Evolutionary conservation across 208 protist species (phyloP).

Genomic region (Crithidia expoeki): DNA sequence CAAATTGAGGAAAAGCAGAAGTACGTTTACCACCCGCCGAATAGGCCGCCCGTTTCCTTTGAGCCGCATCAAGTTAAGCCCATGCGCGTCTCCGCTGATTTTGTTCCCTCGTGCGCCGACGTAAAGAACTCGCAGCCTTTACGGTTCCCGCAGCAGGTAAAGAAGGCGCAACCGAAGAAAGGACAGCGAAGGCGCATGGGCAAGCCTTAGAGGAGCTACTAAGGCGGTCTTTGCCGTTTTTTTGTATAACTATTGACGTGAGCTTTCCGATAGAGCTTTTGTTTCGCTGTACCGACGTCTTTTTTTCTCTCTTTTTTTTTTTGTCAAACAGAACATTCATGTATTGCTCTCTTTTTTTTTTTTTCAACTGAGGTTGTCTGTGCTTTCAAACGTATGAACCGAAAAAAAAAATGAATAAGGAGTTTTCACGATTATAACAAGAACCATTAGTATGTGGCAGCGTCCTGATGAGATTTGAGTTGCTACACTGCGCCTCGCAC

Average conservation of each 20-base stretch:
- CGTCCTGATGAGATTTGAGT: no score
- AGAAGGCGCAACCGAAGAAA: conserved; percentile 16
- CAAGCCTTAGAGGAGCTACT: background rate
- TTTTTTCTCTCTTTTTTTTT: conserved; percentile 24
- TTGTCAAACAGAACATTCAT: background rate
- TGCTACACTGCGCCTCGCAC: no score
- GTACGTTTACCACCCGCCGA: conserved; percentile 31
- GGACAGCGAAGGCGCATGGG: conserved; percentile 7
- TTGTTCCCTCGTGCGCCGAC: conserved; percentile 78
- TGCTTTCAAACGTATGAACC: conserved; percentile 16
- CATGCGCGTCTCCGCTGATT: conserved; percentile 66
- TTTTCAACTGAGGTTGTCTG: background rate
- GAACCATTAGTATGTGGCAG: no score
- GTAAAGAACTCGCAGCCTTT: conserved; percentile 25
- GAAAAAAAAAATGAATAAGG: conserved; percentile 12
- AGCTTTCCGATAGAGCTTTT: background rate
- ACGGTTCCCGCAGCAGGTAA: background rate
- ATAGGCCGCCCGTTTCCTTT: conserved; percentile 22
- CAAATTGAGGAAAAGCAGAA: conserved; percentile 53
- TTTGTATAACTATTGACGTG: conserved; percentile 6
- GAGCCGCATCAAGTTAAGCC: conserved; percentile 35
- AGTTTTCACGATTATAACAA: no score
- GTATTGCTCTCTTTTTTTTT: conserved; percentile 11
- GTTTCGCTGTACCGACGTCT: conserved; percentile 17
- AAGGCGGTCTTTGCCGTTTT: background rate